A percentile compares a stretch with the other conserved stretches of the same genome.
Evolutionary conservation across 1,284 basidiomycete genomes (phyloP).

Genomic region (Lignosus rhinocerotis): DNA sequence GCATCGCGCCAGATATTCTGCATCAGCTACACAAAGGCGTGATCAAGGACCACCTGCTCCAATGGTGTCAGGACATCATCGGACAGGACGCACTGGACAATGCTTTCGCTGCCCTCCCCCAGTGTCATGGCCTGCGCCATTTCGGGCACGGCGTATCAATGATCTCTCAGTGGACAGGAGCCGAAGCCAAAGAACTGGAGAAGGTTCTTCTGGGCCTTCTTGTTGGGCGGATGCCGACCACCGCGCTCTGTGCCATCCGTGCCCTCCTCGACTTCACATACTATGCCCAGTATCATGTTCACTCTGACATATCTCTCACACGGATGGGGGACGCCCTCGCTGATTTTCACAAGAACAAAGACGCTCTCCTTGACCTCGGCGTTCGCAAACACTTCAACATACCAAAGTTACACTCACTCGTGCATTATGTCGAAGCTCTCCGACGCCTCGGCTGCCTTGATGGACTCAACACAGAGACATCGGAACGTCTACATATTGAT

Average conservation of each 20-base stretch:
- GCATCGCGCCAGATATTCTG: conserved; percentile 27
- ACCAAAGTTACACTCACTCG: conserved; percentile 30
- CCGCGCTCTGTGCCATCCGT: conserved; percentile 12
- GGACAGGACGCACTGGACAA: conserved; percentile 27
- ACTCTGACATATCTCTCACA: conserved; percentile 16
- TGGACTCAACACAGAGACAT: conserved; percentile 30
- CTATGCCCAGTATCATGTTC: conserved; percentile 24
- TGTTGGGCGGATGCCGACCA: conserved; percentile 14
- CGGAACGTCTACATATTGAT: conserved; percentile 16
- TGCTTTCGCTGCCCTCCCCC: conserved; percentile 22
- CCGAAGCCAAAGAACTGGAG: conserved; percentile 30
- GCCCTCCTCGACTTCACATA: conserved; percentile 24
- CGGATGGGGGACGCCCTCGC: conserved; percentile 20
- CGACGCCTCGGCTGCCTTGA: conserved; percentile 17
- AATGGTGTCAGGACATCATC: conserved; percentile 25
- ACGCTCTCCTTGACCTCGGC: conserved; percentile 24
- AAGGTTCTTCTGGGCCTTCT: conserved; percentile 28
- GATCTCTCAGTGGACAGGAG: conserved; percentile 29
- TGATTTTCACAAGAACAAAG: conserved; percentile 30
- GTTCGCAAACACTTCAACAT: conserved; percentile 33
- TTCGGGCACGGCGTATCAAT: conserved; percentile 30
- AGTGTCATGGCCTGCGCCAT: conserved; percentile 22
- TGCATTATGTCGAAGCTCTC: conserved; percentile 28
- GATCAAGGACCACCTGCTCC: conserved; percentile 33
- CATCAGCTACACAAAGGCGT: conserved; percentile 31